phyloP scores from a whole-genome alignment of 768 basidiomycete genomes.

The Phanerochaete sordida region DNA sequence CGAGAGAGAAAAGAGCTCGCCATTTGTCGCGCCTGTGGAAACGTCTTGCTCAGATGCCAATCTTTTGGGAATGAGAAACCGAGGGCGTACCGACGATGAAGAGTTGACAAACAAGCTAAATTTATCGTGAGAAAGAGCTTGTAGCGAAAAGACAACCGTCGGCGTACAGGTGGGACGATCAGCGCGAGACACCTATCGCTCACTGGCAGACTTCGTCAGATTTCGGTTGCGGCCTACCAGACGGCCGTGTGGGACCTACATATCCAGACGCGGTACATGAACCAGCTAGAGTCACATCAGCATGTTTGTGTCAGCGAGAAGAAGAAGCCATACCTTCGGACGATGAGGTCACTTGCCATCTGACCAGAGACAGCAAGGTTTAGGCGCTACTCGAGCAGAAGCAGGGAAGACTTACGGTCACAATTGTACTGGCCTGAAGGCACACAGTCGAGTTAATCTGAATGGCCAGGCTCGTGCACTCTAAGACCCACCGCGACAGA shows the following conservation, averaged over 20 bases:
- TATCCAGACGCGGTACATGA: not conserved
- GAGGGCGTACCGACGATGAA: not conserved
- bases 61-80: too few species aligned
- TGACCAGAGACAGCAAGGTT: not conserved
- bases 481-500: too few species aligned
- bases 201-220: not conserved
- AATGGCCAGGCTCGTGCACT: too few species aligned
- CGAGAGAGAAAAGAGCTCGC: too few species aligned
- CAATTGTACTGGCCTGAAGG: not conserved
- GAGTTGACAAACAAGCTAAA: not conserved
- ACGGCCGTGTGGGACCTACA: not conserved
- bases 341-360: not conserved
- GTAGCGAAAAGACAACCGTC: not conserved
- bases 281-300: not conserved
- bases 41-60: too few species aligned
- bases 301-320: not conserved
- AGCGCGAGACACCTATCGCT: not conserved
- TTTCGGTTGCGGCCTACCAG: not conserved
- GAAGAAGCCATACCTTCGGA: not conserved
- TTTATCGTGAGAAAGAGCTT: not conserved
- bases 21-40: too few species aligned
- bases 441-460: not conserved
- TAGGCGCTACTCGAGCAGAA: not conserved
- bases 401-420: not conserved
- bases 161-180: not conserved